Base-by-base conservation (phyloP, 352 stramenopile species). In the Pythium utonaiense region DNA sequence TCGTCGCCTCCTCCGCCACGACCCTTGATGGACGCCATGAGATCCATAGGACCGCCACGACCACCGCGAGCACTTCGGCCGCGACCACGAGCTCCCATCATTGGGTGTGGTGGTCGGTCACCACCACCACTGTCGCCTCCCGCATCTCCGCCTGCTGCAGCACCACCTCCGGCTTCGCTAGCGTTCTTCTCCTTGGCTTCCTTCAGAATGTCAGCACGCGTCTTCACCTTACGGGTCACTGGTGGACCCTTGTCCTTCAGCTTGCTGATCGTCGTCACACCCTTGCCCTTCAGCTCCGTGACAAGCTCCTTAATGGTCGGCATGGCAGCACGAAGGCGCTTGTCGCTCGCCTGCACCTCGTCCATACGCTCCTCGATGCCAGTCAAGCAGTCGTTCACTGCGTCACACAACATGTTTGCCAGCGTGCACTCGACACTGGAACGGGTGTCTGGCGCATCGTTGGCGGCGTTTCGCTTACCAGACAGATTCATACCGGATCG, bases 111-210 rank as follows among this genome's bases (percentile, higher is more conserved):
- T 14, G 69, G 22, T 42, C 64, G 58, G 12, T 71, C 64, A 19
- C 58, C 65, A 25, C 69, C 65, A 21, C 71, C 66, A 19, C 27
- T n/a, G n/a, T 47, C 40, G 40, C 40, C 44, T 21, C 25, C 71
- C n/a, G 65, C 73, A 48, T 59, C 62, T 4, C 44, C 44, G 10
- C 6, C 53, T 24, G 31, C n/a, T 16, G 57, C 41, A 64, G 69
- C 57, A 38, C 63, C 61, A 27, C 69, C 77, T 36, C 73, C 60
- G 48, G 52, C 57, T 36, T 83, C 82, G 45, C 69, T 70, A n/a
- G 74, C 80, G 53, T 92, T 89, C 67, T 92, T 90, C 41, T 95
- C 86, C 73, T 95, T 95, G 3, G 83, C 81, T 52, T 95, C 83
- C 67, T 95, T 95, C 62, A 92, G 67, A 47, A 95, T 85, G 17